Conservation (phyloP, 345 rosid genomes). For the Syzygium aromaticum region DNA sequence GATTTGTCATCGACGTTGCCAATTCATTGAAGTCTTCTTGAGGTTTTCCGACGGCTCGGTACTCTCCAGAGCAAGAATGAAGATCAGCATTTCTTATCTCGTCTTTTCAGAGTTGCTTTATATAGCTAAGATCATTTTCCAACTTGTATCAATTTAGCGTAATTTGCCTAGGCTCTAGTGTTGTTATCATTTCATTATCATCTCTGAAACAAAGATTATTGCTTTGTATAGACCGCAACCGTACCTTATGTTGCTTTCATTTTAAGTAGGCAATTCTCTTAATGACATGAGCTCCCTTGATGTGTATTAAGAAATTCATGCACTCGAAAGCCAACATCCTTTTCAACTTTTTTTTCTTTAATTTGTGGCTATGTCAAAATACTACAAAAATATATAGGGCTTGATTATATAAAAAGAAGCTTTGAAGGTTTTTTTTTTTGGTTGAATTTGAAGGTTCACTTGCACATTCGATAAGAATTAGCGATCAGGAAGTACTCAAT, state of each 20-base stretch:
- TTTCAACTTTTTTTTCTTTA: neutral
- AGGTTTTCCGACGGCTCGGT: neutral
- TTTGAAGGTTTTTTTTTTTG: neutral
- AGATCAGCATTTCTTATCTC: neutral
- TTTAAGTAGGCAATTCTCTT: neutral
- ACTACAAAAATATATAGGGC: neutral
- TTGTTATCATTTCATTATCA: neutral
- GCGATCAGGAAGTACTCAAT: neutral
- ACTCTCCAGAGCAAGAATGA: neutral
- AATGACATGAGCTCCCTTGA: neutral
- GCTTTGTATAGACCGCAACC: neutral
- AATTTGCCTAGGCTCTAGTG: neutral
- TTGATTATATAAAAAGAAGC: neutral
- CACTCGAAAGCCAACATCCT: neutral
- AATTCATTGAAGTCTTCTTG: conserved; percentile 4
- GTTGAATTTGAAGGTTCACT: neutral
- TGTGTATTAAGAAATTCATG: neutral
- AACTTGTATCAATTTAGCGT: neutral
- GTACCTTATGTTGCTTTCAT: neutral
- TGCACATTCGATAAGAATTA: neutral
- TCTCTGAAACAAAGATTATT: neutral
- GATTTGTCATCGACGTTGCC: conserved; percentile 21
- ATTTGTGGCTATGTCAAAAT: neutral
- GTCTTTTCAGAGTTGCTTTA: neutral
- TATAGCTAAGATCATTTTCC: neutral